Conservation (phyloP, 495 filamentous ascomycete genomes). For the Pseudomonodictys pantanalensis region DNA sequence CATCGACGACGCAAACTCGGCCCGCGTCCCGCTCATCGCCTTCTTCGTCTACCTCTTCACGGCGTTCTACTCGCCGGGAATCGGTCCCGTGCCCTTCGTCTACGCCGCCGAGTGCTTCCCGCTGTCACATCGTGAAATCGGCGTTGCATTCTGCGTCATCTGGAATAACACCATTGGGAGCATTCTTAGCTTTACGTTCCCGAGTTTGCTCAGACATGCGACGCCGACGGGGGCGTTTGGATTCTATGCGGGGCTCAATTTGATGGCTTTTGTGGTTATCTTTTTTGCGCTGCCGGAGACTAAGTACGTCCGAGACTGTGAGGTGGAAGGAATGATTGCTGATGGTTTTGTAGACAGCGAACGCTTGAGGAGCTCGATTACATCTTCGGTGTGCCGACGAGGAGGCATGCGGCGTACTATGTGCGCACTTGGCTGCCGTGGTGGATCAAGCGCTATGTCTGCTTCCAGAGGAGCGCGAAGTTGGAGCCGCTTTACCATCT, state of each 20-base stretch:
- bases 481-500: too few species aligned
- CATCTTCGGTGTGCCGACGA: constrained; percentile 39
- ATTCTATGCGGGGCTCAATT: constrained; percentile 66
- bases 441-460: too few species aligned
- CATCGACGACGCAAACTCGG: neutral
- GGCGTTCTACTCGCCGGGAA: constrained; percentile 17
- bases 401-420: too few species aligned
- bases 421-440: too few species aligned
- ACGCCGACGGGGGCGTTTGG: constrained; percentile 43
- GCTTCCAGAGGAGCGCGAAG: too few species aligned
- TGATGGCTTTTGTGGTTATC: constrained; percentile 66
- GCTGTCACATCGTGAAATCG: constrained; percentile 37
- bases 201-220: constrained; percentile 34
- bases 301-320: too few species aligned
- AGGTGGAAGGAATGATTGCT: too few species aligned
- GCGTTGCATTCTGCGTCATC: constrained; percentile 39
- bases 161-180: too few species aligned
- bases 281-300: constrained; percentile 77
- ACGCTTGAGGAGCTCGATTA: constrained; percentile 61
- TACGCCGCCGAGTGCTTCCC: constrained; percentile 45
- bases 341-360: too few species aligned
- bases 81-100: constrained; percentile 40
- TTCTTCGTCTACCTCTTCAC: constrained; percentile 29
- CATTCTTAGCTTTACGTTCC: constrained; percentile 38
- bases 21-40: constrained; percentile 3